A percentile compares a stretch with the other conserved stretches of the same genome.
Conservation (phyloP, 371 early-diverging fungal genomes). For the Racocetra persica region DNA sequence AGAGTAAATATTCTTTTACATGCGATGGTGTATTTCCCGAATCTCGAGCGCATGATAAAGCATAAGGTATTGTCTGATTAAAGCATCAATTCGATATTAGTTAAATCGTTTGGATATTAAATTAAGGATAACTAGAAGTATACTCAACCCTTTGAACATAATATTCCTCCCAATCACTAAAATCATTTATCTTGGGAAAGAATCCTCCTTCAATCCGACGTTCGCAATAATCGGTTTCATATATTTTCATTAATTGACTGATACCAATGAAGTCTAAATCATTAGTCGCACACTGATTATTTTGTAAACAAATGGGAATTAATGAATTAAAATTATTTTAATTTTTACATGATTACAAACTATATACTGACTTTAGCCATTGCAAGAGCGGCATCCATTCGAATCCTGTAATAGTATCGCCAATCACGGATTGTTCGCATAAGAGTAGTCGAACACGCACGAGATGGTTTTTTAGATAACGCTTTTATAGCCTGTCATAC, state of each 20-base stretch:
- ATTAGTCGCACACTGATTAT: constrained; percentile 61
- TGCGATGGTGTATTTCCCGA: constrained; percentile 70
- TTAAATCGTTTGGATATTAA: background rate
- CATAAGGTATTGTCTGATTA: constrained; percentile 68
- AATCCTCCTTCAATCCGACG: constrained; percentile 48
- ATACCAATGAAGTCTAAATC: constrained; percentile 74
- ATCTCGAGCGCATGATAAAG: constrained; percentile 77
- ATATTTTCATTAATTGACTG: constrained; percentile 78
- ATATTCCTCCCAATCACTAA: constrained; percentile 84
- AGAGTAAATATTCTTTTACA: constrained; percentile 73
- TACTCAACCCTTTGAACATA: constrained; percentile 79
- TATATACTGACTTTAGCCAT: constrained; percentile 65
- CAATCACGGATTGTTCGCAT: constrained; percentile 82
- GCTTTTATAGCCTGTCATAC: constrained; percentile 69
- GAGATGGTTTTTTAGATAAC: constrained; percentile 68
- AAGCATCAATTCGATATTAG: background rate
- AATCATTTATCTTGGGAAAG: constrained; percentile 88
- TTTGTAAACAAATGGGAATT: background rate
- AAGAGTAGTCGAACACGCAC: constrained; percentile 75
- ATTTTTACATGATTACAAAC: background rate
- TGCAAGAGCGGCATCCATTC: constrained; percentile 91
- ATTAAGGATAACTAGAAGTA: background rate
- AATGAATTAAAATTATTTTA: constrained; percentile 7
- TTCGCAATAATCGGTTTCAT: constrained; percentile 77
- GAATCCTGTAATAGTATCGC: constrained; percentile 89